Base-by-base conservation (phyloP, 768 basidiomycete genomes). In the Obba rivulosa region DNA sequence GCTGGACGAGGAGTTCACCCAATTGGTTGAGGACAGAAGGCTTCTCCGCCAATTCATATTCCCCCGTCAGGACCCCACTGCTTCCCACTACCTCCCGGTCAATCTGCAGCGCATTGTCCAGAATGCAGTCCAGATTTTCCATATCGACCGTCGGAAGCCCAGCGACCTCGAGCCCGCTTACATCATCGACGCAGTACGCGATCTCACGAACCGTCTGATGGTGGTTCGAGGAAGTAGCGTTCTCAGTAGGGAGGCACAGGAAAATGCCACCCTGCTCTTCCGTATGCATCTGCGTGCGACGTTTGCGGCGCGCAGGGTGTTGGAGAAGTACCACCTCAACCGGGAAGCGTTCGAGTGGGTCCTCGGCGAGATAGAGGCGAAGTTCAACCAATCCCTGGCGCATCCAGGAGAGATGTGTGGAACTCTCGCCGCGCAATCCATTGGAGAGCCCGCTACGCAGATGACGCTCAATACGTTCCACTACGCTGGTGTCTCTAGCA, bases 381-480 rank as follows among this genome's bases (percentile, higher is more conserved):
- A 94, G 65, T 98, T 98, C 76, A 95, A 97, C 62, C 86, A 85
- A 57, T 87, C 96, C 2, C 58, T 95, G 2, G 92, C 81, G 9
- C 87, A 96, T 59, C 91, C 96, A 0, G 94, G 95, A 39, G 96
- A 98, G 69, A 99, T 99, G 96, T 98, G 96, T 56, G 96, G 96
- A 38, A 96, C 93, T 0, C 79, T 98, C 18, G 87, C 95, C 34
- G 96, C 96, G 0, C 96, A 99, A 70, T 98, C 96, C 0, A 99
- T 98, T 56, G 96, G 96, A 67, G 96, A 98, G 73, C 96, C 96
- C 0, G 96, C 96, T 3, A 99, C 96, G 0, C 96, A 99, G 70
- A 98, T 99, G 96, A 98, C 96, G 5, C 69, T 99, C 50, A 99
- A 99, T 67, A 98, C 95, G 0, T 99, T 98, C 89, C 96, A 99